Conservation (phyloP, 495 filamentous ascomycete genomes). For the Penicillium fimorum region DNA sequence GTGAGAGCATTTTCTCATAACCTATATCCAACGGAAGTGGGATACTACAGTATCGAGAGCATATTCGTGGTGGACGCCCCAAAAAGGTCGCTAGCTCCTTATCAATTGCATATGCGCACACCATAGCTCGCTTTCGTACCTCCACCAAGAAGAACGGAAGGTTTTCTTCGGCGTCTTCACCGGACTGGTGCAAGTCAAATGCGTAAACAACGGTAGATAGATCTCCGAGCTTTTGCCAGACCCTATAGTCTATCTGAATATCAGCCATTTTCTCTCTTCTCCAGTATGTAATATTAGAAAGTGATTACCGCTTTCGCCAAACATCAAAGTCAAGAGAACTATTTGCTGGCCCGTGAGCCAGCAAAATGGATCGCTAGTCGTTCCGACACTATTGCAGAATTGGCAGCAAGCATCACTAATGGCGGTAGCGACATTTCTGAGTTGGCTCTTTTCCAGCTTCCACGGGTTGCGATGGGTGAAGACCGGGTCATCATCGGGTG, state of each 20-base stretch:
- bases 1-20: background rate
- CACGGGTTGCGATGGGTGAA: conserved; percentile 12
- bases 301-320: conserved; percentile 1
- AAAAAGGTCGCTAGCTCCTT: conserved; percentile 45
- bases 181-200: conserved; percentile 48
- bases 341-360: background rate
- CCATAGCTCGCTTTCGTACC: conserved; percentile 42
- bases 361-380: conserved; percentile 1
- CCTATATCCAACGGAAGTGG: conserved; percentile 36
- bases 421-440: background rate
- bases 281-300: background rate
- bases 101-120: conserved; percentile 38
- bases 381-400: background rate
- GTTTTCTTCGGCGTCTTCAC: background rate
- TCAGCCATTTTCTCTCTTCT: background rate
- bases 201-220: conserved; percentile 25
- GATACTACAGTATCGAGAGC: conserved; percentile 42
- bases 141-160: conserved; percentile 43
- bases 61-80: conserved; percentile 48
- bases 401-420: background rate
- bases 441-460: background rate
- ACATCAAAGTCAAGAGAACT: background rate
- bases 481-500: conserved; percentile 8
- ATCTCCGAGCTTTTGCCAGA: conserved; percentile 17
- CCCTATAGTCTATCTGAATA: conserved; percentile 8